These are phyloP conservation scores for Sugiyamaella grinbergsii DNA, from an alignment of 1,139 yeast species.

Conservation along the genomic window DNA sequence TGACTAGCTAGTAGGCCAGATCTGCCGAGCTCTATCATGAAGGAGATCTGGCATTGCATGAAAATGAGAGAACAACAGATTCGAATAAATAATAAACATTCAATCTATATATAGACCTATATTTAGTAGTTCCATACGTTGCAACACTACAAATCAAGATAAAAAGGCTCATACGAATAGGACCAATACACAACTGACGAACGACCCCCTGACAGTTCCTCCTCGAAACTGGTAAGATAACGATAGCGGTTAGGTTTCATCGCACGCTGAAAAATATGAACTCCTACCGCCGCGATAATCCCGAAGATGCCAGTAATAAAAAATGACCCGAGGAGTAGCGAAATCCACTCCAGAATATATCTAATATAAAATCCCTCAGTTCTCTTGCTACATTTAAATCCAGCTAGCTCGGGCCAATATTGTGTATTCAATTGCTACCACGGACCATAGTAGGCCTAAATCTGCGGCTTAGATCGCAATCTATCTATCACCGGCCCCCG, in stretches of 20 bases:
- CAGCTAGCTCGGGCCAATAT: no score
- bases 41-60: not conserved
- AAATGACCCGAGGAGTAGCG: not conserved
- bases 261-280: not conserved
- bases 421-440: not conserved
- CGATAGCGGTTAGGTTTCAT: slow-evolving; percentile 13
- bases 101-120: no score
- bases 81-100: no score
- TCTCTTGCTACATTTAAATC: no score
- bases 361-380: no score
- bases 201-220: not conserved
- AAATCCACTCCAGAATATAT: no score
- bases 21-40: not conserved
- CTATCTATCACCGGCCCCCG: not conserved
- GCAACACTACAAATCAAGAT: no score
- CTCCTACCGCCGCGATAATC: not conserved
- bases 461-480: slow-evolving; percentile 4
- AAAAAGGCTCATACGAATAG: not conserved
- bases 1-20: no score
- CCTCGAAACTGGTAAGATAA: not conserved
- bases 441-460: not conserved
- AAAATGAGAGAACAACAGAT: no score
- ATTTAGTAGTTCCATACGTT: no score
- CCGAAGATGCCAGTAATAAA: no score
- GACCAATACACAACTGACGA: no score